Evolutionary conservation across 2,329 filamentous ascomycete genomes (phyloP), one percentile per base, ranked within the genome.

Genomic region (Dothistroma pini): DNA sequence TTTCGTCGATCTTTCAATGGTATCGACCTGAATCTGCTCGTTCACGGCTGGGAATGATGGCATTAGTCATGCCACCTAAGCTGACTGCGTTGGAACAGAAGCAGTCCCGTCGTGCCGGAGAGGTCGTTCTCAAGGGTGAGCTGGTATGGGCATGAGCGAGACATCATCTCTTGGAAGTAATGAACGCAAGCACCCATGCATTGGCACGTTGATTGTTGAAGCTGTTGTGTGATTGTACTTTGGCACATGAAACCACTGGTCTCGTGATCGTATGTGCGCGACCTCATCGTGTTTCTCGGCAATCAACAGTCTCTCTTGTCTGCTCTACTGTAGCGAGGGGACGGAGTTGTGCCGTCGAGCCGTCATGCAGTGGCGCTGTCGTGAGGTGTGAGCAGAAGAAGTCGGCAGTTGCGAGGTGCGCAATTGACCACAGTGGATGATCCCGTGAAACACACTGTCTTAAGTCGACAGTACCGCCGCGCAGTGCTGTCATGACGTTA

Each of bases 281-380:
- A 19, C 8, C n/a, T 1, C 4, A 1, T 9, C 4, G n/a, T 8
- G 14, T 7, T 2, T 44, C 9, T 44, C 48, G 48, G 48, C 21
- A 51, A 19, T 29, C 4, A 3, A 25, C 3, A 9, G 21, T 25
- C 16, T 9, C 19, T n/a, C 21, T 50, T 50, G 21, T 50, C 9
- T 50, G 48, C 48, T 50, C 11, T n/a, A 21, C 44, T 29, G 29
- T 11, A 25, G 1, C 25, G 6, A 16, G 12, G 12, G 48, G 48
- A 29, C 48, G 48, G 21, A 29, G 21, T 31, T 51, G 48, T 51
- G 48, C 48, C 48, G 54, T 56, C 19, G 35, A 16, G 54, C 54
- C 54, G 41, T 56, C 34, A 35, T 56, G 54, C 9, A 56, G 54
- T 35, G 41, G 48, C 14, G 54, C 10, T 34, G 52, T 19, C 14